These are phyloP conservation scores for Naegleria gruberi DNA, from an alignment of 208 protist genomes.

Conservation along the genomic window DNA sequence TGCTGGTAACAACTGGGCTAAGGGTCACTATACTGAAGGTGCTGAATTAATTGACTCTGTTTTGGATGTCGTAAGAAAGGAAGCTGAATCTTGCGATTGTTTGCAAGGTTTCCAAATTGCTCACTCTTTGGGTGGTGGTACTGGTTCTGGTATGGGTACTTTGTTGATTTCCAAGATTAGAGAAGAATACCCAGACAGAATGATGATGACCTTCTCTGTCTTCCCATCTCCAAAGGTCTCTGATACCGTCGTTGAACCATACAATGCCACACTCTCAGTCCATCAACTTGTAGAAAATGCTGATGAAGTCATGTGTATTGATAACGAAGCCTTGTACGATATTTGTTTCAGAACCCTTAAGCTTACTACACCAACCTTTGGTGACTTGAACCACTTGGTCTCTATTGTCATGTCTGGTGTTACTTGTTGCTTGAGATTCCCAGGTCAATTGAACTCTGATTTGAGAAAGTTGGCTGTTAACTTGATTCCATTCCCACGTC, in stretches of 20 bases:
- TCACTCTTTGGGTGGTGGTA: slow-evolving; percentile 95
- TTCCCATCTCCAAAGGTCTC: slow-evolving; percentile 95
- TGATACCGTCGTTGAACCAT: slow-evolving; percentile 93
- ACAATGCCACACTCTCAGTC: slow-evolving; percentile 92
- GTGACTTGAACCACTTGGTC: slow-evolving; percentile 92
- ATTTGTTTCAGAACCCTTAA: slow-evolving; percentile 97
- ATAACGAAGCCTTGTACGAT: slow-evolving; percentile 97
- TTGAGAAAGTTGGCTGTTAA: slow-evolving; percentile 89
- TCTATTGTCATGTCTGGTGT: slow-evolving; percentile 77
- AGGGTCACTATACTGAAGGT: slow-evolving; percentile 92
- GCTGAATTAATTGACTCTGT: slow-evolving; percentile 85
- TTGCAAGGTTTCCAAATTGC: slow-evolving; percentile 94
- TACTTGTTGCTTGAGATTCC: slow-evolving; percentile 85
- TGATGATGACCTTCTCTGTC: slow-evolving; percentile 96
- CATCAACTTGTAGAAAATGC: slow-evolving; percentile 95
- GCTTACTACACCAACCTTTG: slow-evolving; percentile 88
- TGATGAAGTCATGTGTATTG: slow-evolving; percentile 92
- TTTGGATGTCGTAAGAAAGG: slow-evolving; percentile 84
- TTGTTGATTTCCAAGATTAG: slow-evolving; percentile 93
- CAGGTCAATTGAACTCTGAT: slow-evolving; percentile 83
- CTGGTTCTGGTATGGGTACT: slow-evolving; percentile 89
- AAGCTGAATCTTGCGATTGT: slow-evolving; percentile 85
- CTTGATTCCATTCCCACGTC: slow-evolving; percentile 87
- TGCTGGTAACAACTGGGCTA: slow-evolving; percentile 92
- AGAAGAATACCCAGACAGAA: slow-evolving; percentile 96